Conservation (phyloP, 495 filamentous ascomycete species). For the Hypoxylon perforatum region DNA sequence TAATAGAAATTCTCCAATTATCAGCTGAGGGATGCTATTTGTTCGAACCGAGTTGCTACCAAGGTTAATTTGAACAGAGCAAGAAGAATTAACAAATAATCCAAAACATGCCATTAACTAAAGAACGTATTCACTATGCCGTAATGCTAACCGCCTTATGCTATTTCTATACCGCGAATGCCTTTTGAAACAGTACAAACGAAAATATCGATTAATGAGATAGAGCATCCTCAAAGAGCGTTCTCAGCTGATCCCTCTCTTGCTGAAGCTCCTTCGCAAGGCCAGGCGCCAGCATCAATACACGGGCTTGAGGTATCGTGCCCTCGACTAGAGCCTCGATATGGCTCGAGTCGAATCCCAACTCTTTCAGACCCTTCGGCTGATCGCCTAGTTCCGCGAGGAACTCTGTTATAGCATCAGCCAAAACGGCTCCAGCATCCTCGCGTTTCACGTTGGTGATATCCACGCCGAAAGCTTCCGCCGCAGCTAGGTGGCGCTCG, state of each 20-base stretch:
- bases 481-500: conserved; percentile 87
- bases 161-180: neutral
- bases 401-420: conserved; percentile 83
- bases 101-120: neutral
- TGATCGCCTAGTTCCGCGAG: conserved; percentile 86
- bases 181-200: too few species aligned
- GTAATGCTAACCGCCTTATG: neutral
- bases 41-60: too few species aligned
- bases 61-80: too few species aligned
- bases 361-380: conserved; percentile 81
- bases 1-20: too few species aligned
- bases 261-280: conserved; percentile 77
- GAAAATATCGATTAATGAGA: conserved; percentile 46
- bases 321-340: conserved; percentile 88
- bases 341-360: conserved; percentile 81
- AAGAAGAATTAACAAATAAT: too few species aligned
- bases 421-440: conserved; percentile 86
- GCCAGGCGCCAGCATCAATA: conserved; percentile 90
- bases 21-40: too few species aligned
- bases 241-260: conserved; percentile 61
- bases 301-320: conserved; percentile 88
- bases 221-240: conserved; percentile 62
- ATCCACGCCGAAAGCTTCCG: conserved; percentile 91
- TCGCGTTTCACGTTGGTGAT: conserved; percentile 85
- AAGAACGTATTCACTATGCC: neutral